Conservation (phyloP, 2,329 filamentous ascomycete genomes). For the Fusarium acutatum region DNA sequence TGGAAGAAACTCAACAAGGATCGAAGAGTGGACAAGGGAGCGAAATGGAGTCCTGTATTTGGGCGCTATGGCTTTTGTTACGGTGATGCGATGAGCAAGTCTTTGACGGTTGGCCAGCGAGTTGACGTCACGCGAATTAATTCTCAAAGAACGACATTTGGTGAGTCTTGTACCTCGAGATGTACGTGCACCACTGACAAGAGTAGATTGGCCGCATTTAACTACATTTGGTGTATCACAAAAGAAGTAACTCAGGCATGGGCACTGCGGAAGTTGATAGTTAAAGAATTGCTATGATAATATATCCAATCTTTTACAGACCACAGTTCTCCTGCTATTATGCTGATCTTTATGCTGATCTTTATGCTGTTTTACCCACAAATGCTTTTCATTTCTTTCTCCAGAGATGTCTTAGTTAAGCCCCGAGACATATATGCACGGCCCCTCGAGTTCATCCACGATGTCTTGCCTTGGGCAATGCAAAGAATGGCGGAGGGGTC, state of each 20-base stretch:
- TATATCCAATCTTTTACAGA: background rate
- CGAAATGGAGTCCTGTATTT: constrained; percentile 39
- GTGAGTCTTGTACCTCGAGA: background rate
- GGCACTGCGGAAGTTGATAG: background rate
- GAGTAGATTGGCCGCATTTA: constrained; percentile 31
- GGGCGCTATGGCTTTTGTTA: constrained; percentile 38
- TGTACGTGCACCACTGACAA: background rate
- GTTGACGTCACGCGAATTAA: constrained; percentile 24
- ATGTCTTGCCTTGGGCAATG: background rate
- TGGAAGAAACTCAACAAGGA: constrained; percentile 41
- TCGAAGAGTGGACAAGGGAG: constrained; percentile 32
- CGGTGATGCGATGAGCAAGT: constrained; percentile 1
- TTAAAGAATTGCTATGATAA: no score
- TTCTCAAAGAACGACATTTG: constrained; percentile 27
- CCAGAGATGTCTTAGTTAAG: background rate
- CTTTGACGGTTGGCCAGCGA: constrained; percentile 13
- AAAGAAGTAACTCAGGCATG: background rate
- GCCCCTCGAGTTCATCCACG: background rate
- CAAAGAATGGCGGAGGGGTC: background rate
- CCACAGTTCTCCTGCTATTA: background rate
- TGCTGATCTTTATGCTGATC: background rate
- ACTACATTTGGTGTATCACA: constrained; percentile 23
- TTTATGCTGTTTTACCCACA: no score
- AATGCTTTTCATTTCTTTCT: no score
- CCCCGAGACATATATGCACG: background rate